These are phyloP conservation scores for Fusarium beomiforme DNA, from an alignment of 2,329 filamentous ascomycete genomes.

Conservation along the genomic window DNA sequence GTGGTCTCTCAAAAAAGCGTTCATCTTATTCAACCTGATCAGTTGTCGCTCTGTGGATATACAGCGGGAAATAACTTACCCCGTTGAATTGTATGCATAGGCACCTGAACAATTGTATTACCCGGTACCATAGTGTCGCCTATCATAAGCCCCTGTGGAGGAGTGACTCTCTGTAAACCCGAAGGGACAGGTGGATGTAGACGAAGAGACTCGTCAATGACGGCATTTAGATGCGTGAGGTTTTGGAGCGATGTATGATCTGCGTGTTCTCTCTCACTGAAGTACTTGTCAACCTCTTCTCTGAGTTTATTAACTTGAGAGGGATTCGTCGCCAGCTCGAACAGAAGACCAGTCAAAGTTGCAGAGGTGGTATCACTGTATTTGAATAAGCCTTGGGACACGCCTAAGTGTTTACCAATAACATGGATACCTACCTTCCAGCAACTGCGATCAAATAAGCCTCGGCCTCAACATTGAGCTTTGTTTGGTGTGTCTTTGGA, in stretches of 20 bases:
- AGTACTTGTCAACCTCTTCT: constrained; percentile 46
- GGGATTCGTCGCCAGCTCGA: constrained; percentile 48
- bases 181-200: constrained; percentile 51
- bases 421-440: constrained; percentile 40
- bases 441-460: constrained; percentile 46
- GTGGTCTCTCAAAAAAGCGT: constrained; percentile 42
- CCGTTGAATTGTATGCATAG: constrained; percentile 33
- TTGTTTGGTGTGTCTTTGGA: constrained; percentile 35
- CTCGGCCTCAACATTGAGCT: constrained; percentile 42
- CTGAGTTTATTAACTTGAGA: constrained; percentile 45
- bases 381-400: background rate
- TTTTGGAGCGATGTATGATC: constrained; percentile 36
- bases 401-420: rapidly evolving
- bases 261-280: background rate
- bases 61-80: constrained; percentile 48
- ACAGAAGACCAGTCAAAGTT: constrained; percentile 47
- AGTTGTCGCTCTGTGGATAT: background rate
- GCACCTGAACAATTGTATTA: constrained; percentile 26
- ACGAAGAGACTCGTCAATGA: constrained; percentile 53
- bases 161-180: constrained; percentile 50
- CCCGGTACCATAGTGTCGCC: constrained; percentile 31
- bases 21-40: constrained; percentile 1
- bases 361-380: constrained; percentile 50
- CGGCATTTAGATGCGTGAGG: constrained; percentile 47
- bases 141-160: constrained; percentile 47